Evolutionary conservation across 345 rosid genomes (phyloP).

Genomic region (Salix koriyanagi): DNA sequence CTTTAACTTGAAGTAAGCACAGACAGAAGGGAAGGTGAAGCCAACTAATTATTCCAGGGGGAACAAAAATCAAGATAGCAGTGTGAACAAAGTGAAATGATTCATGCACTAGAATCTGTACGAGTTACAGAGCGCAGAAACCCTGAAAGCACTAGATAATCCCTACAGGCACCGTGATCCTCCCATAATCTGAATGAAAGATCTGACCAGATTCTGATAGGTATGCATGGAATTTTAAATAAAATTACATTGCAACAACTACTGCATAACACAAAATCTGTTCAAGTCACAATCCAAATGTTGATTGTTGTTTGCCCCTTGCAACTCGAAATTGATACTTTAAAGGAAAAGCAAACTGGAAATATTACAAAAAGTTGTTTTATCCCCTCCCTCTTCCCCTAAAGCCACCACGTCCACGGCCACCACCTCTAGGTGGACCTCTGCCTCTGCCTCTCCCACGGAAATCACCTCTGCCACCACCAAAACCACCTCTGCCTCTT

Average conservation of each 20-base stretch:
- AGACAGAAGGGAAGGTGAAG: no score
- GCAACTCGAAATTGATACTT: constrained; percentile 10
- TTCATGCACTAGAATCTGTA: no score
- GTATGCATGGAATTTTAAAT: background rate
- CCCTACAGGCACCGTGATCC: no score
- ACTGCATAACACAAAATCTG: background rate
- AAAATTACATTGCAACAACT: background rate
- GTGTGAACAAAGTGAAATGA: no score
- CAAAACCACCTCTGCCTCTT: constrained; percentile 17
- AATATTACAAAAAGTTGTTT: constrained; percentile 22
- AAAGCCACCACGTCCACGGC: constrained; percentile 61
- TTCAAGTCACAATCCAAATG: constrained; percentile 9
- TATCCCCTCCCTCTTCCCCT: constrained; percentile 65
- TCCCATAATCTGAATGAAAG: no score
- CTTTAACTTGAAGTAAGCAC: no score
- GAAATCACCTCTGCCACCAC: constrained; percentile 36
- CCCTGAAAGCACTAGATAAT: no score
- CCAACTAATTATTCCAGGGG: no score
- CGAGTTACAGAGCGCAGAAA: no score
- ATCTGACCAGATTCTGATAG: no score
- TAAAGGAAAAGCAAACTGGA: constrained; percentile 10
- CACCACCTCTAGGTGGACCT: constrained; percentile 53
- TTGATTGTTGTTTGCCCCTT: constrained; percentile 9
- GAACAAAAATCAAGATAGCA: no score
- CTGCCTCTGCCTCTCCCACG: constrained; percentile 72